Evolutionary conservation across 768 basidiomycete genomes (phyloP).

Genomic region (Tulasnella sp.): DNA sequence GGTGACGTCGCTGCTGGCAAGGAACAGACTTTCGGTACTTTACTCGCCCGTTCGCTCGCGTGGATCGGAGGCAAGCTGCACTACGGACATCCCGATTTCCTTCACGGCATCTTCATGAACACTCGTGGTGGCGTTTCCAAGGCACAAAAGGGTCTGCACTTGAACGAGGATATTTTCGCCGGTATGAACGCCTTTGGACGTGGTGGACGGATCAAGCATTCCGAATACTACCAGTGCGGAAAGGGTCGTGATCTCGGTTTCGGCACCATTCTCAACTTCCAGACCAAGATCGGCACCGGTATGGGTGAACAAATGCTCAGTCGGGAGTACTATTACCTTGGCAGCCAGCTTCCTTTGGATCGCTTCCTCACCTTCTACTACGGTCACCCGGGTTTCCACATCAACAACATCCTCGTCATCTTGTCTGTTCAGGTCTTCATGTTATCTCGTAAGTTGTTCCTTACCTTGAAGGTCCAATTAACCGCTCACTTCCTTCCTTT

Average conservation of each 20-base stretch:
- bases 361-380: slow-evolving; percentile 99
- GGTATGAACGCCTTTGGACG: slow-evolving; percentile 98
- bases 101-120: slow-evolving; percentile 95
- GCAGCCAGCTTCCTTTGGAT: slow-evolving; percentile 94
- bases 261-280: slow-evolving; percentile 98
- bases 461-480: slow-evolving; percentile 5
- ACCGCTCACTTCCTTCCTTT: slow-evolving; percentile 31
- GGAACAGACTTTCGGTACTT: slow-evolving; percentile 98
- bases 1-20: slow-evolving; percentile 98
- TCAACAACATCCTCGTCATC: slow-evolving; percentile 99
- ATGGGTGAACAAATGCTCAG: slow-evolving; percentile 99
- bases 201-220: slow-evolving; percentile 96
- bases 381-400: slow-evolving; percentile 98
- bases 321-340: slow-evolving; percentile 97
- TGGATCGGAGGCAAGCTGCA: slow-evolving; percentile 98
- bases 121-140: slow-evolving; percentile 98
- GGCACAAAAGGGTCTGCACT: slow-evolving; percentile 95
- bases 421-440: slow-evolving; percentile 94
- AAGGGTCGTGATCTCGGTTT: slow-evolving; percentile 99
- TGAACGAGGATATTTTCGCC: slow-evolving; percentile 99
- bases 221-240: slow-evolving; percentile 98
- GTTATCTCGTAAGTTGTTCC: slow-evolving; percentile 64
- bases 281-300: slow-evolving; percentile 99
- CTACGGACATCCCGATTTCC: slow-evolving; percentile 98
- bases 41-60: slow-evolving; percentile 88